Conservation (phyloP, 2,329 filamentous ascomycete species). For the Apiospora rasikravindrae region DNA sequence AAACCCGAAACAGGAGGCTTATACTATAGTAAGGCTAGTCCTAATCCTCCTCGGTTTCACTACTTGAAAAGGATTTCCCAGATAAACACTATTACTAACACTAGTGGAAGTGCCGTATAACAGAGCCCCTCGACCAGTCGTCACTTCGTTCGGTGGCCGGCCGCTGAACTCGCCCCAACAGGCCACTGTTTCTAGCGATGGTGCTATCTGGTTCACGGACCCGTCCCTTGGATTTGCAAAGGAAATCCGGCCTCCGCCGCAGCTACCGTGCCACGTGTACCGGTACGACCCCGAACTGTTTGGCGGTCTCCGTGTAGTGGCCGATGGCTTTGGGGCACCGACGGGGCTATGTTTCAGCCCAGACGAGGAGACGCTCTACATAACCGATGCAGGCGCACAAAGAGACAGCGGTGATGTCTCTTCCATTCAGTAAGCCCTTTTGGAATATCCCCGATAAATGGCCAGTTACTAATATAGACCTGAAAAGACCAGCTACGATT, state of each 20-base stretch:
- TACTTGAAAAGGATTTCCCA: background rate
- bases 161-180: conserved; percentile 55
- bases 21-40: conserved; percentile 31
- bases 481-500: conserved; percentile 41
- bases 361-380: conserved; percentile 46
- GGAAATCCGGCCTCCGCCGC: conserved; percentile 49
- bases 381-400: conserved; percentile 46
- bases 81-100: background rate
- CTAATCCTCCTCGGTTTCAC: too few species aligned
- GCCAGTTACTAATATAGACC: background rate
- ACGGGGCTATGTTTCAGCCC: conserved; percentile 47
- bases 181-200: conserved; percentile 45
- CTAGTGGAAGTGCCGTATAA: conserved; percentile 34
- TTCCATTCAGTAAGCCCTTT: conserved; percentile 33
- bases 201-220: conserved; percentile 57
- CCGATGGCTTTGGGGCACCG: conserved; percentile 51
- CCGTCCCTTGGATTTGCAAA: conserved; percentile 49
- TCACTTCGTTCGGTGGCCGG: conserved; percentile 49
- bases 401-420: conserved; percentile 37
- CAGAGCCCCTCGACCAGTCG: conserved; percentile 41
- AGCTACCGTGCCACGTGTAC: conserved; percentile 55
- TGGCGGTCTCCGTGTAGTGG: conserved; percentile 51
- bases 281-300: conserved; percentile 45
- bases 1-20: conserved; percentile 33
- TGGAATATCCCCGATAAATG: too few species aligned